These are phyloP conservation scores for Aspergillus conjunctus DNA, from an alignment of 495 filamentous ascomycete species.

Conservation along the genomic window DNA sequence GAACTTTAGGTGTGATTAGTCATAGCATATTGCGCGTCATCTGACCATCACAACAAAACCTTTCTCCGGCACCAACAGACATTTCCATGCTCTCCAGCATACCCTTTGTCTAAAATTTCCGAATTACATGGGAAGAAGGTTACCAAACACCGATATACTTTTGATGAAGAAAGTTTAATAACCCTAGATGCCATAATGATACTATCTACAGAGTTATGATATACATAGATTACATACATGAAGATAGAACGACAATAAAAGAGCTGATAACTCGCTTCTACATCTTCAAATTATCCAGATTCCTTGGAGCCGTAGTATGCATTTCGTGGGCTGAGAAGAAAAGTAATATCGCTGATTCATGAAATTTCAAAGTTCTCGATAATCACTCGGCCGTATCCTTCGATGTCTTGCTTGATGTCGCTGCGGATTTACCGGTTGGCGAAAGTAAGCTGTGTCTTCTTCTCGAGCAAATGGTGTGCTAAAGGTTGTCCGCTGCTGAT, in stretches of 20 bases:
- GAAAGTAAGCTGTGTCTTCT: constrained; percentile 91
- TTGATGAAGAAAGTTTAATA: not conserved
- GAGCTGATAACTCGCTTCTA: not conserved
- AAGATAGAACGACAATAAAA: not conserved
- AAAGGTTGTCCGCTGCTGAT: constrained; percentile 72
- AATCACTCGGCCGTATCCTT: constrained; percentile 82
- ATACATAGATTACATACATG: constrained; percentile 13
- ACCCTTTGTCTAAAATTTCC: no score
- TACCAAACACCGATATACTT: not conserved
- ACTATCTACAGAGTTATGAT: constrained; percentile 14
- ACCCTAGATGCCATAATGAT: constrained; percentile 1
- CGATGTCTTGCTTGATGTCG: constrained; percentile 80
- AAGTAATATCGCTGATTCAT: not conserved
- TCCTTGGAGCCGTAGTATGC: constrained; percentile 1
- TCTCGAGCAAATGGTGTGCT: constrained; percentile 64
- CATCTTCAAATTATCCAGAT: not conserved
- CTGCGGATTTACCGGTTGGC: constrained; percentile 94
- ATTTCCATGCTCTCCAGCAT: no score
- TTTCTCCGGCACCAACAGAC: no score
- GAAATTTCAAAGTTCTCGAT: constrained; percentile 68
- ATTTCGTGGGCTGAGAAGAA: constrained; percentile 1
- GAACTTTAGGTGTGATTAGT: no score
- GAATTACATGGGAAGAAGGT: no score
- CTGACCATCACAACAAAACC: no score
- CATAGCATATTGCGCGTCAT: no score